A percentile compares a stretch with the other conserved stretches of the same genome.
phyloP scores from a whole-genome alignment of 129 eudicot genomes.

The Scalesia atractyloides region DNA sequence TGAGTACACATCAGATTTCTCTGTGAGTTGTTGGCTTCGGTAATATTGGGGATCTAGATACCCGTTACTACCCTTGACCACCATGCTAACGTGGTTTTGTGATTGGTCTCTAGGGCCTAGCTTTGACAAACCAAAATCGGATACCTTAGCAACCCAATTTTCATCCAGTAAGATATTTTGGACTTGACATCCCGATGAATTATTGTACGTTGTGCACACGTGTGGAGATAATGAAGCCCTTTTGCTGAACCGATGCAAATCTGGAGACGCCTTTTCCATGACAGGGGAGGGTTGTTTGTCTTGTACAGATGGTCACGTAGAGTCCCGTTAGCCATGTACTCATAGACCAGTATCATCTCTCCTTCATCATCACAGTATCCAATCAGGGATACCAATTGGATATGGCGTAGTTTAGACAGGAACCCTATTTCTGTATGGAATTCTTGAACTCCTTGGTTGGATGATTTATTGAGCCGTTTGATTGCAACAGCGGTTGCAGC shows the following conservation, averaged over 20 bases:
- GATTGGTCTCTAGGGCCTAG: conserved; percentile 36
- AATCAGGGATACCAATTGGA: conserved; percentile 49
- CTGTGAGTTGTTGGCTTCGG: conserved; percentile 28
- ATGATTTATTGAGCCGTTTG: conserved; percentile 42
- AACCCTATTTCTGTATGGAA: conserved; percentile 46
- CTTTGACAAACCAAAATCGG: conserved; percentile 56
- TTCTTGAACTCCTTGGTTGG: conserved; percentile 44
- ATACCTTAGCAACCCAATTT: conserved; percentile 60
- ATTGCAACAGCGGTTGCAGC: conserved; percentile 39
- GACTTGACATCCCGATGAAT: conserved; percentile 60
- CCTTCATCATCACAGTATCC: conserved; percentile 46
- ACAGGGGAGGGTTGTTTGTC: conserved; percentile 34
- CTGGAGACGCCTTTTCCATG: conserved; percentile 51
- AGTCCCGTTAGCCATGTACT: conserved; percentile 53
- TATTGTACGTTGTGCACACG: conserved; percentile 36
- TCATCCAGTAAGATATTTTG: conserved; percentile 47
- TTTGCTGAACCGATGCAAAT: conserved; percentile 60
- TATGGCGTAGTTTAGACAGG: conserved; percentile 46
- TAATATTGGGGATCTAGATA: conserved; percentile 49
- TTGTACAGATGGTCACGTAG: conserved; percentile 45
- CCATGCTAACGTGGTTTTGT: conserved; percentile 33
- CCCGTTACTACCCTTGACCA: conserved; percentile 50
- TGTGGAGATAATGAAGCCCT: conserved; percentile 54
- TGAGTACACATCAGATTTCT: conserved; percentile 51
- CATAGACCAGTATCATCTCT: conserved; percentile 52